These are phyloP conservation scores for Extremus antarcticus DNA, from an alignment of 495 filamentous ascomycete genomes.

Conservation along the genomic window DNA sequence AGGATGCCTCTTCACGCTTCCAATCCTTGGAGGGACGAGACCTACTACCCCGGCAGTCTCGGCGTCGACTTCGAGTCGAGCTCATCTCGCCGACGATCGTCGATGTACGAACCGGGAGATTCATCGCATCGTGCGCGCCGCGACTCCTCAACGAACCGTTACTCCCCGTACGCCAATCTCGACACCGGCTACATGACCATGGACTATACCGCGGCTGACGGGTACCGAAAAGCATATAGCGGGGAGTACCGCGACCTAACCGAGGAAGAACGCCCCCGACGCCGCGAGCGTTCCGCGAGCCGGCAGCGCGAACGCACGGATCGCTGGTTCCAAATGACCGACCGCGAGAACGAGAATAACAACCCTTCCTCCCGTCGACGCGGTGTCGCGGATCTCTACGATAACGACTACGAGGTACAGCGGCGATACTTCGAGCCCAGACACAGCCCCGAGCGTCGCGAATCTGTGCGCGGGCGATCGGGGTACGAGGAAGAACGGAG, in stretches of 20 bases:
- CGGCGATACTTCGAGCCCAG: background rate
- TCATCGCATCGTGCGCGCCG: background rate
- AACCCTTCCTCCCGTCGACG: background rate
- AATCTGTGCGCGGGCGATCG: background rate
- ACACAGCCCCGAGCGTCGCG: background rate
- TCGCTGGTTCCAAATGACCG: background rate
- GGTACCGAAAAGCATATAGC: background rate
- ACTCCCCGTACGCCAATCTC: background rate
- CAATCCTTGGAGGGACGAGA: background rate
- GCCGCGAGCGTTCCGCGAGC: background rate
- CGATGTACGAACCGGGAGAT: background rate
- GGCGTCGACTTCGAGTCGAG: background rate
- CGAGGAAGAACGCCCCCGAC: background rate
- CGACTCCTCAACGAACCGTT: background rate
- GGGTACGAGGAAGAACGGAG: background rate
- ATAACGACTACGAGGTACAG: background rate
- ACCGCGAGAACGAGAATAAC: background rate
- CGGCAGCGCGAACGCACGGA: background rate
- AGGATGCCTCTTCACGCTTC: background rate
- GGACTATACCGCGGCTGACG: background rate
- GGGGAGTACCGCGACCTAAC: background rate
- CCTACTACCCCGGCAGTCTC: background rate
- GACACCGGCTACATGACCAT: background rate
- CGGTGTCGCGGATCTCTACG: background rate
- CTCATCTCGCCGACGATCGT: background rate